phyloP scores from a whole-genome alignment of 1,284 basidiomycete species.

The Boletus sp. region DNA sequence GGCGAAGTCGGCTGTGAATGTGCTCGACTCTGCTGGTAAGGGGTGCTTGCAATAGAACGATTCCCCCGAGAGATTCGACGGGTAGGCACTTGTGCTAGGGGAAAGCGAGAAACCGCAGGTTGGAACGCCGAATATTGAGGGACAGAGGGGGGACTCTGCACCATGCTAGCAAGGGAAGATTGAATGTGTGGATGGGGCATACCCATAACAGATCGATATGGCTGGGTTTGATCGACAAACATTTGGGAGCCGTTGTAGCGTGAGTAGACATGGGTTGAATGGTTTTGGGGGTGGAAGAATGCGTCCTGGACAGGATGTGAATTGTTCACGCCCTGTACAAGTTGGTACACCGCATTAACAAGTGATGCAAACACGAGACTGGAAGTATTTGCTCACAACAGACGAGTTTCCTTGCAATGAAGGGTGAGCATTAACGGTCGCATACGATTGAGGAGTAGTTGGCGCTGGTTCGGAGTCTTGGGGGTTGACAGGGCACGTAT shows the following conservation, averaged over 20 bases:
- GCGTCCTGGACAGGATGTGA: background rate
- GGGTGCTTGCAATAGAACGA: background rate
- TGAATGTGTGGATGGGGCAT: background rate
- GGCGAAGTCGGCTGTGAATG: slow-evolving; percentile 3
- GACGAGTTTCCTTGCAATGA: background rate
- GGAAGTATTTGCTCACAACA: background rate
- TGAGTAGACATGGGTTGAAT: rapidly evolving
- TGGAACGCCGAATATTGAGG: background rate
- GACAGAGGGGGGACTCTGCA: too few species aligned
- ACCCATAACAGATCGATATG: background rate
- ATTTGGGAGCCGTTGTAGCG: too few species aligned
- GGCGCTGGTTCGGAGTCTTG: background rate
- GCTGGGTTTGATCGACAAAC: background rate
- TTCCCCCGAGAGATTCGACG: background rate
- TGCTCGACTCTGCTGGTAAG: background rate
- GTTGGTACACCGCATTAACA: background rate
- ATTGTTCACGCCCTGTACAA: background rate
- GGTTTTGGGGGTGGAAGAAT: background rate
- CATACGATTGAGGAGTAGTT: background rate
- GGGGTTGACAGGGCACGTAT: background rate
- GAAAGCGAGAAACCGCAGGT: background rate
- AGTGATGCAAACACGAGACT: background rate
- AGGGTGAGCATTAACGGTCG: rapidly evolving
- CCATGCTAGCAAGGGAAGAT: too few species aligned
- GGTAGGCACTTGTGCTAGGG: background rate